Evolutionary conservation across 805 yeast genomes (phyloP).

Genomic region (Cyberlindnera mycetangii): DNA sequence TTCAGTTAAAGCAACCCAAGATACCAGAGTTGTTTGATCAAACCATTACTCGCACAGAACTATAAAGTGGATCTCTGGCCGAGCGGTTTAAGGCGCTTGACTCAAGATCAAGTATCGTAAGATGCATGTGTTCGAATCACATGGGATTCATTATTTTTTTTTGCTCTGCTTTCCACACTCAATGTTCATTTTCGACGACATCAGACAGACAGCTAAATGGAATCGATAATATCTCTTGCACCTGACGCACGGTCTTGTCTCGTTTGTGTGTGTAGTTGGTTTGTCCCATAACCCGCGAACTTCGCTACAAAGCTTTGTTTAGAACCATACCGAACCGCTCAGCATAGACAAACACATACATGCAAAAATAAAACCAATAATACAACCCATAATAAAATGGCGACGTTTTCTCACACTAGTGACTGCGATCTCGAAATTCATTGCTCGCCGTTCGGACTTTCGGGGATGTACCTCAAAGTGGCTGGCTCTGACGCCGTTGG

Average conservation of each 20-base stretch:
- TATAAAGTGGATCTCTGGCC: slow-evolving; percentile 22
- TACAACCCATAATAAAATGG: slow-evolving; percentile 2
- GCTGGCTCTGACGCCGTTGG: slow-evolving; percentile 49
- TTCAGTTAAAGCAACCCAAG: no score
- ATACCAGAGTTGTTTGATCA: no score
- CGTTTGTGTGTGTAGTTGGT: no score
- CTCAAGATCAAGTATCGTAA: slow-evolving; percentile 25
- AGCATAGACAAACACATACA: neutral
- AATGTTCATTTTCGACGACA: no score
- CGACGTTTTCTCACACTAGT: slow-evolving; percentile 42
- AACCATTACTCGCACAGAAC: neutral
- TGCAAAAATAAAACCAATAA: neutral
- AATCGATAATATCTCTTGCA: no score
- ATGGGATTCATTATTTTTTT: slow-evolving; percentile 23
- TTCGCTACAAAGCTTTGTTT: no score
- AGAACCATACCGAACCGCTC: neutral
- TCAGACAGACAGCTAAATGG: no score
- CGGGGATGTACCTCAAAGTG: slow-evolving; percentile 48
- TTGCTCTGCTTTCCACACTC: no score
- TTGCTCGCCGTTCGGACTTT: slow-evolving; percentile 55
- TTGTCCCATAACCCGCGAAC: no score
- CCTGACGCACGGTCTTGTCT: no score
- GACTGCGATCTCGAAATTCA: slow-evolving; percentile 52
- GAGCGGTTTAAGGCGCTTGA: slow-evolving; percentile 26
- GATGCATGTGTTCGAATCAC: slow-evolving; percentile 25